phyloP scores from a whole-genome alignment of 495 filamentous ascomycete genomes.

The Viridothelium virens region DNA sequence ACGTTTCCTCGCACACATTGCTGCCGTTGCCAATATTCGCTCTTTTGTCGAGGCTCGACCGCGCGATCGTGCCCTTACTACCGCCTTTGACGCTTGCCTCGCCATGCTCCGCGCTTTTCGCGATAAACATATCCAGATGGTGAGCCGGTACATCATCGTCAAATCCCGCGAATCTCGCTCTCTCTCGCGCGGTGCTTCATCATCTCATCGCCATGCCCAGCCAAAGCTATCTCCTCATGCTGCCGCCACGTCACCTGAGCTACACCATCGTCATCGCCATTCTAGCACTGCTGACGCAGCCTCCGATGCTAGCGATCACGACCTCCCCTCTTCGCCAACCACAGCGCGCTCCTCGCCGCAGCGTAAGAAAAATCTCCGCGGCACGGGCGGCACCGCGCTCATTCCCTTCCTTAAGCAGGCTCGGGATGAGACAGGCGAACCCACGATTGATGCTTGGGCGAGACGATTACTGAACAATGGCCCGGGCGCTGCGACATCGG shows the following conservation, averaged over 20 bases:
- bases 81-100: constrained; percentile 86
- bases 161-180: constrained; percentile 51
- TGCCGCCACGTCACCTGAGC: constrained; percentile 24
- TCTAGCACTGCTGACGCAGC: background rate
- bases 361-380: constrained; percentile 57
- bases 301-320: background rate
- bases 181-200: constrained; percentile 38
- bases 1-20: constrained; percentile 75
- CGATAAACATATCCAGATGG: constrained; percentile 93
- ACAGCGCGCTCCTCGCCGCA: background rate
- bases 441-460: constrained; percentile 78
- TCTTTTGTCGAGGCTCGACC: constrained; percentile 64
- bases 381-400: constrained; percentile 85
- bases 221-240: background rate
- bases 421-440: constrained; percentile 89
- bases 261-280: background rate
- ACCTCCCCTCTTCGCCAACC: constrained; percentile 31
- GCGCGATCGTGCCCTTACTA: constrained; percentile 54
- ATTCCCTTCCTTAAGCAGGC: constrained; percentile 95
- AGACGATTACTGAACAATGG: constrained; percentile 60
- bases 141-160: constrained; percentile 90
- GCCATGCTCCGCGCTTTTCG: constrained; percentile 83
- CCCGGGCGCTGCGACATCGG: constrained; percentile 33
- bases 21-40: constrained; percentile 76
- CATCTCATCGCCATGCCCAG: background rate